Percentiles rank a stretch among this genome's conserved stretches.
Conservation (phyloP, 169 alveolate species). For the Cryptosporidium felis region DNA sequence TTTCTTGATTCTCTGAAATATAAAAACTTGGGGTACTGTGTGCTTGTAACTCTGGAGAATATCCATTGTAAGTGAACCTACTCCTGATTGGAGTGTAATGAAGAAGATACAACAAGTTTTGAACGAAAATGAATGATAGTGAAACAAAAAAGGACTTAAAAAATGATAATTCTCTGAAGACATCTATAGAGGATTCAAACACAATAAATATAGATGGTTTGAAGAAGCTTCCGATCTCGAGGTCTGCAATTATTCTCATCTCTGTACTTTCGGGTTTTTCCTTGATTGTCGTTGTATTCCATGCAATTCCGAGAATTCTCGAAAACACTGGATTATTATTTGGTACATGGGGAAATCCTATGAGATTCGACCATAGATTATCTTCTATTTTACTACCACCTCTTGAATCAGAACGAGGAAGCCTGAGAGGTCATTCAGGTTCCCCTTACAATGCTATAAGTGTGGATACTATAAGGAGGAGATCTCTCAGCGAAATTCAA, state of each 20-base stretch:
- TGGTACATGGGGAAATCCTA: not conserved
- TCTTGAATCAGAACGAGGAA: not conserved
- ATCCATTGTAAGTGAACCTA: no score
- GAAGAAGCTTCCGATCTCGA: not conserved
- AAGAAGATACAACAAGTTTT: not conserved
- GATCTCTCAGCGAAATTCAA: no score
- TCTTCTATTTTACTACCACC: not conserved
- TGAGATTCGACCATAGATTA: not conserved
- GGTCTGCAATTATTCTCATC: not conserved
- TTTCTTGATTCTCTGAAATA: no score
- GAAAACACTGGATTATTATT: not conserved
- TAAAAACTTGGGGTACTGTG: no score
- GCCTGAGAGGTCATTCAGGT: not conserved
- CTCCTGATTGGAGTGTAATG: conserved; percentile 6
- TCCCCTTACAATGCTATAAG: not conserved
- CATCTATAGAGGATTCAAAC: no score
- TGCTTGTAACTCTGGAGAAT: no score
- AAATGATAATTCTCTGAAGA: no score
- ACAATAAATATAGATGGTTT: no score
- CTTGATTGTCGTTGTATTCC: not conserved
- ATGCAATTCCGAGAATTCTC: not conserved
- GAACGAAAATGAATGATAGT: not conserved
- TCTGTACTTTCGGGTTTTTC: not conserved
- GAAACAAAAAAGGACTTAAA: not conserved
- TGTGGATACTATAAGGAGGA: not conserved